Base-by-base conservation (phyloP, 805 yeast species). In the Lachancea fermentati region DNA sequence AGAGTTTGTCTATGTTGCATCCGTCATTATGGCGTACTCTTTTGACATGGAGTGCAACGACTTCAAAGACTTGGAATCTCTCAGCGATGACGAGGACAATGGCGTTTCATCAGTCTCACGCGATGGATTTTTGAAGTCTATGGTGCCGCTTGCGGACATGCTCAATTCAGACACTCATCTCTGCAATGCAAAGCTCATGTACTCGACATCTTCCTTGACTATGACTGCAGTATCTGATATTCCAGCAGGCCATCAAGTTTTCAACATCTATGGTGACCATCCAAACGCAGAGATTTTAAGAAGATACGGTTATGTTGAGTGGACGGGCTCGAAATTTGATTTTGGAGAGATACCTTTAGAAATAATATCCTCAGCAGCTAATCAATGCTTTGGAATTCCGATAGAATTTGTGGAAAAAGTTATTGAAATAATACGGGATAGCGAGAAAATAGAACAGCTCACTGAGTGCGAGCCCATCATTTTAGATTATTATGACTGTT, bases 111-210 rank as follows among this genome's bases (percentile, higher is more conserved):
- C 46, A 3, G 66, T 65, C 4, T 57, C 56, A 13, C 44, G 37
- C n/a, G 66, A 61, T 41, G 63, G 69, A 3, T 75, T 68, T 44
- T 65, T 72, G 48, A 89, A 89, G 57, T 81, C 94, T 0, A 82
- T 93, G 95, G 87, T 89, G 3, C 96, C 97, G 0, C 66, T 88
- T 34, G 97, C 97, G 0, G 98, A 91, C 57, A 79, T 86, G 16
- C 65, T 93, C 44, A 91, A 93, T 56, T 86, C 96, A 1, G 93
- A 89, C 55, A 83, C 95, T 1, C 71, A 71, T 6, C 66, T 73
- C 13, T 78, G 78, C 52, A 91, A 91, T 58, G 96, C 96, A 5
- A 73, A 79, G 42, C 63, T 88, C 45, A 71, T 71, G 31, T 77
- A 71, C 48, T 72, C 67, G 22, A 48, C 61, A 1, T 73, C 67